Evolutionary conservation across 495 filamentous ascomycete genomes (phyloP), one percentile per base, ranked within the genome.

Genomic region (Penicillium odoratum): DNA sequence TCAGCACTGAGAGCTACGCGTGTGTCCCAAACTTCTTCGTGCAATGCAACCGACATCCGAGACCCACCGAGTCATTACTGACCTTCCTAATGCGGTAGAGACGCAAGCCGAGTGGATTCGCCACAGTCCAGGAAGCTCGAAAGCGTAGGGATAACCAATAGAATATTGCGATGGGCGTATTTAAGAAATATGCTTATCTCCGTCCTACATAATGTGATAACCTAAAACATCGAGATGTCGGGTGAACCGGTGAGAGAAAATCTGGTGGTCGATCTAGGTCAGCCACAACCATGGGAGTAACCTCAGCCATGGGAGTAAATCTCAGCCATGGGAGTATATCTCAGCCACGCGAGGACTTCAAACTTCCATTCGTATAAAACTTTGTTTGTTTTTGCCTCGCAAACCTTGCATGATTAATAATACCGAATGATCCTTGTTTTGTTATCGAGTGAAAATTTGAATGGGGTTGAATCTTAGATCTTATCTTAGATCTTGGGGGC

Each of bases 191-290:
- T 46, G 54, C 45, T 57, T 53, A 54, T 61, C 50, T 47, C 45
- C 51, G 51, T 38, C 46, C 18, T 25, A 51, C 38, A 15, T 40
- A 40, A 40, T 40, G 38, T 40, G 29, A 26, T 29, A 43, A 62
- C 51, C 51, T 56, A 49, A 62, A 55, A 31, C 51, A 47, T 51
- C 45, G 45, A 46, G 31, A 31, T 55, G 47, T 51, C 45, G 45
- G 51, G 31, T 36, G 47, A 53, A 30, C 52, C 56, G 60, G 60
- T 59, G 60, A 62, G 44, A 31, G 42, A 40, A 51, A 48, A 47
- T 21, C 8, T 38, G 21, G 18, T 28, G 4, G 46, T 5, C 13
- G 28, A 48, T 48, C 34, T 34, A 25, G 44, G 5, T 28, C 56
- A 29, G 31, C 42, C 46, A 30, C 21, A 6, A 34, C 21, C 21